Percentiles rank a stretch among this genome's conserved stretches.
Conservation (phyloP, 2,329 filamentous ascomycete species). For the Colletotrichum truncatum region DNA sequence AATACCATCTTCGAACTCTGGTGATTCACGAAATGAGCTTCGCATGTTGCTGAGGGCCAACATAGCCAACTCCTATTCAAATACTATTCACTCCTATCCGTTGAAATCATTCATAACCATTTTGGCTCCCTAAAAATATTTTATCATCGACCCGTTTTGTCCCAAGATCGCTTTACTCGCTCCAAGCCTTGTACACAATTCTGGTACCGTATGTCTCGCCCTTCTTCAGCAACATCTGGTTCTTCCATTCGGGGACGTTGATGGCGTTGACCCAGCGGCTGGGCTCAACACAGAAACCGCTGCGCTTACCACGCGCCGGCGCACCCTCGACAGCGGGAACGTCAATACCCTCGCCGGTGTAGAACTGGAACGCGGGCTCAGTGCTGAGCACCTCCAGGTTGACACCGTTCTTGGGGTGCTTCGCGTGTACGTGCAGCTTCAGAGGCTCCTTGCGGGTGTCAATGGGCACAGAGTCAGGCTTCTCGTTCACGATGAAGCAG, state of each 20-base stretch:
- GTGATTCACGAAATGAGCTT: not conserved
- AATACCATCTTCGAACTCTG: not conserved
- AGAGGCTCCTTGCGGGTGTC: slow-evolving; percentile 74
- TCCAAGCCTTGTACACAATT: slow-evolving; percentile 88
- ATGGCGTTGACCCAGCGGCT: slow-evolving; percentile 89
- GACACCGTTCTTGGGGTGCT: slow-evolving; percentile 77
- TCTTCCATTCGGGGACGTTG: slow-evolving; percentile 83
- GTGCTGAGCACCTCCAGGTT: slow-evolving; percentile 90
- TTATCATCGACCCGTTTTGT: not conserved
- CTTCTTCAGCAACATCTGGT: slow-evolving; percentile 82
- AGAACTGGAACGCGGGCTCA: slow-evolving; percentile 97
- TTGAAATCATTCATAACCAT: not conserved
- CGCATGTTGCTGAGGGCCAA: too few species aligned
- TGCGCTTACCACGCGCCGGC: slow-evolving; percentile 72
- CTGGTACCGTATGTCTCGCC: slow-evolving; percentile 84
- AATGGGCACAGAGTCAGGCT: slow-evolving; percentile 67
- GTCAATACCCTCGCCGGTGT: slow-evolving; percentile 87
- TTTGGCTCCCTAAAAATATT: too few species aligned
- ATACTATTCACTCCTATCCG: slow-evolving; percentile 32
- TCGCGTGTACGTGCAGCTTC: slow-evolving; percentile 73
- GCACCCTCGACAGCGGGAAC: slow-evolving; percentile 73
- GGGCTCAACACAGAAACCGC: slow-evolving; percentile 92
- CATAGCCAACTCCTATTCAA: too few species aligned
- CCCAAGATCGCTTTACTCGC: slow-evolving; percentile 55
- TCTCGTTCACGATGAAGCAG: slow-evolving; percentile 82